Evolutionary conservation across 345 rosid species (phyloP).

Genomic region (Dimocarpus longan): DNA sequence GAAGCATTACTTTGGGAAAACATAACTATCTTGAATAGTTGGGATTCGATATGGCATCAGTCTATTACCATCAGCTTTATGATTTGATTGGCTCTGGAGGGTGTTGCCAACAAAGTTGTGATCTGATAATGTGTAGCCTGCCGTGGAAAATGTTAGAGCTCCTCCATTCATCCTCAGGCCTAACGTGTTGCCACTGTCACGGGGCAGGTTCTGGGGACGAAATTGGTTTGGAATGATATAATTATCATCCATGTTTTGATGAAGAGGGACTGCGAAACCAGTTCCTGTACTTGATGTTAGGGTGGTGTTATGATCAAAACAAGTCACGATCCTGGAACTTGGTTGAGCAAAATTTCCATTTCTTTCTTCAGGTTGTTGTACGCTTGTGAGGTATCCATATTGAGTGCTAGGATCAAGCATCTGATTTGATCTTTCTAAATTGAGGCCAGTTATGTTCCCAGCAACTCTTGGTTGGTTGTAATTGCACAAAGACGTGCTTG

Average conservation of each 20-base stretch:
- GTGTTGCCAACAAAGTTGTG: slow-evolving; percentile 36
- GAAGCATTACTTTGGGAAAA: slow-evolving; percentile 29
- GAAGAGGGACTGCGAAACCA: slow-evolving; percentile 37
- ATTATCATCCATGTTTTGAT: slow-evolving; percentile 31
- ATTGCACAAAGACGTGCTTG: slow-evolving; percentile 32
- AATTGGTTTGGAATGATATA: slow-evolving; percentile 31
- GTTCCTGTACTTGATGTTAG: slow-evolving; percentile 29
- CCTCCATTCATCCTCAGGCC: slow-evolving; percentile 44
- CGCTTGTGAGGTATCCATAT: slow-evolving; percentile 35
- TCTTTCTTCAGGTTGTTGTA: slow-evolving; percentile 37
- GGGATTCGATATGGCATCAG: slow-evolving; percentile 30
- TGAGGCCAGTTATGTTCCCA: slow-evolving; percentile 22
- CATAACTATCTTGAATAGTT: slow-evolving; percentile 26
- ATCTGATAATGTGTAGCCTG: slow-evolving; percentile 34
- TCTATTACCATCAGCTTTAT: slow-evolving; percentile 33
- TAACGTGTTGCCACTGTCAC: slow-evolving; percentile 20
- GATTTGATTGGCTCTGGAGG: slow-evolving; percentile 26
- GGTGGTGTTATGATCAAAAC: slow-evolving; percentile 22
- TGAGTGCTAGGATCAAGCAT: slow-evolving; percentile 33
- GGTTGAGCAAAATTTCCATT: slow-evolving; percentile 28
- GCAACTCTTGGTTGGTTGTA: slow-evolving; percentile 30
- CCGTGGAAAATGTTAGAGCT: slow-evolving; percentile 34
- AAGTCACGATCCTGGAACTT: slow-evolving; percentile 21
- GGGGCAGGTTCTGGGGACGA: slow-evolving; percentile 31
- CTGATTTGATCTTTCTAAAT: slow-evolving; percentile 28